Conservation (phyloP, 129 eudicot species). For the Kitagawia praeruptora region DNA sequence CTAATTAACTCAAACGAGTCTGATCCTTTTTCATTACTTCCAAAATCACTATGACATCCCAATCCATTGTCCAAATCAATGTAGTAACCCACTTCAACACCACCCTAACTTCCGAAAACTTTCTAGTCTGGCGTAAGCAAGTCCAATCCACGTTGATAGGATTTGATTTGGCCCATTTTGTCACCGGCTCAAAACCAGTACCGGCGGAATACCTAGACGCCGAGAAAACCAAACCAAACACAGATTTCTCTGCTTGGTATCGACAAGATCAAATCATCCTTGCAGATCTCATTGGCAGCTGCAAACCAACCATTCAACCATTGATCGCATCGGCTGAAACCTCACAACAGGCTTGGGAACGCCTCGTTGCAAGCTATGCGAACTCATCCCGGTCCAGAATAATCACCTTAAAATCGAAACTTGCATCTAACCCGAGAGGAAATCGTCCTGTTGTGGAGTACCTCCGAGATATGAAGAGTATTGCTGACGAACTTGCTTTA, state of each 20-base stretch:
- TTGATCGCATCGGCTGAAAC: not conserved
- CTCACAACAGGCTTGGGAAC: not conserved
- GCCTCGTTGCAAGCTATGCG: not conserved
- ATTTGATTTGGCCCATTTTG: not conserved
- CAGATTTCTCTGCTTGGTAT: not conserved
- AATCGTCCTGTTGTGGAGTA: not conserved
- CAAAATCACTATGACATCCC: not conserved
- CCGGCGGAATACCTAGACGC: not conserved
- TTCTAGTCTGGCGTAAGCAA: not conserved
- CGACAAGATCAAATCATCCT: not conserved
- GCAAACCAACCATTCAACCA: not conserved
- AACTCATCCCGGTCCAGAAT: not conserved
- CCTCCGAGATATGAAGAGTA: not conserved
- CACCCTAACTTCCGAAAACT: not conserved
- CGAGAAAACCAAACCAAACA: not conserved
- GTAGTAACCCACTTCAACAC: not conserved
- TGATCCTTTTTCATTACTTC: not conserved
- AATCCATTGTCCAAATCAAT: not conserved
- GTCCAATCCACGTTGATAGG: not conserved
- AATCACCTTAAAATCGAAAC: not conserved
- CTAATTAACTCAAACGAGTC: not conserved
- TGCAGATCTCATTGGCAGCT: not conserved
- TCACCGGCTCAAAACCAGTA: not conserved
- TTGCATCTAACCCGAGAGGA: not conserved
- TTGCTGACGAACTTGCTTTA: not conserved